phyloP scores from a whole-genome alignment of 2,329 filamentous ascomycete species.

The Pyrenophora graminea region DNA sequence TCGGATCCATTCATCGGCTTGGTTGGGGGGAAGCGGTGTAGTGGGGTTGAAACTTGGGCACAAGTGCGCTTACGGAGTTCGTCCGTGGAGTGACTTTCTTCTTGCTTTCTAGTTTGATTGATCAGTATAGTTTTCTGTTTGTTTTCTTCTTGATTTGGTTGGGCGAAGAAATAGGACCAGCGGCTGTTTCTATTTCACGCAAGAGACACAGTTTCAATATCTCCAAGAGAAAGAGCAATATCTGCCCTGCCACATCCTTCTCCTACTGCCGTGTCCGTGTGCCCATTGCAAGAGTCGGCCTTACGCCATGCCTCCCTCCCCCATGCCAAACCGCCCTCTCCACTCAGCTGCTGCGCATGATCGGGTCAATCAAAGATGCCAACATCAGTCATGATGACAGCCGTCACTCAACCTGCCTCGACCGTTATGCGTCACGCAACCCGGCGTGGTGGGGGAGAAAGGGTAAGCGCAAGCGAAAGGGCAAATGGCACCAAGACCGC shows the following conservation, averaged over 20 bases:
- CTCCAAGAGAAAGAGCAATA: too few species aligned
- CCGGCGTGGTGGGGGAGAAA: neutral
- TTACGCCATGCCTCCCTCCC: neutral
- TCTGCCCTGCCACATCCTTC: neutral
- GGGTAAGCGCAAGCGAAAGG: slow-evolving; percentile 12
- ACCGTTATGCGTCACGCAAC: slow-evolving; percentile 6
- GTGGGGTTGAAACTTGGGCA: neutral
- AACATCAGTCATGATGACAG: slow-evolving; percentile 20
- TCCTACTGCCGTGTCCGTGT: neutral
- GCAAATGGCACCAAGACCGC: too few species aligned
- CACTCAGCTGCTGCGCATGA: neutral
- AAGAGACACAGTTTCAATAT: too few species aligned
- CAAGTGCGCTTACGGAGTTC: too few species aligned
- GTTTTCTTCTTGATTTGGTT: too few species aligned
- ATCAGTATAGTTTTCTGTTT: neutral
- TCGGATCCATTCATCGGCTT: slow-evolving; percentile 2
- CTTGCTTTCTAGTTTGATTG: slow-evolving; percentile 10
- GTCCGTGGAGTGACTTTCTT: neutral
- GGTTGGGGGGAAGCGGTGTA: neutral
- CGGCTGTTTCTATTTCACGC: too few species aligned
- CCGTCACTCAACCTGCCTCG: slow-evolving; percentile 3
- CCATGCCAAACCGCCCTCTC: neutral
- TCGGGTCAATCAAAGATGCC: neutral
- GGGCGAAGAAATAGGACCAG: too few species aligned
- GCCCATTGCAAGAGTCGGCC: too few species aligned